Conservation (phyloP, 2,329 filamentous ascomycete genomes). For the Trichoderma breve region DNA sequence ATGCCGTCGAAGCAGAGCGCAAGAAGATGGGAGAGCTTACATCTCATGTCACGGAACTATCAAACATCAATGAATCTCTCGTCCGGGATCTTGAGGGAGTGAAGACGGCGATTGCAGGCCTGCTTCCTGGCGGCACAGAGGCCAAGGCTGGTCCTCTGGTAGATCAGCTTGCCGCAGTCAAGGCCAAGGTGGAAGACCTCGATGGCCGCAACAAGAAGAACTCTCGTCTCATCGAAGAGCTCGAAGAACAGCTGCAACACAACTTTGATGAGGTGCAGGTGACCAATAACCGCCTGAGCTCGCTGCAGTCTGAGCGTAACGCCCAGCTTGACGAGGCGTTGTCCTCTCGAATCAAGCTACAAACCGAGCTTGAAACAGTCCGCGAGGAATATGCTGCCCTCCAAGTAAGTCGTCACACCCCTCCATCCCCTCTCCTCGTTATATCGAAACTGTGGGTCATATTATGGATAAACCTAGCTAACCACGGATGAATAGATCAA, state of each 20-base stretch:
- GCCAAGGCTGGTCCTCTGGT: slow-evolving; percentile 47
- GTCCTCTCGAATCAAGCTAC: slow-evolving; percentile 58
- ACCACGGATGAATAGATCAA: slow-evolving; percentile 49
- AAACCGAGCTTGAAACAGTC: slow-evolving; percentile 66
- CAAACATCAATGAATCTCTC: slow-evolving; percentile 56
- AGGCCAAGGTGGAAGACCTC: slow-evolving; percentile 62
- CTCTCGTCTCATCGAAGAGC: slow-evolving; percentile 85
- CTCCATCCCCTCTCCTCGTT: background rate
- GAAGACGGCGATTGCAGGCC: slow-evolving; percentile 51
- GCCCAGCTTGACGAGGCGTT: slow-evolving; percentile 77
- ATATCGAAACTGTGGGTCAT: background rate
- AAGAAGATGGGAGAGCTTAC: slow-evolving; percentile 58
- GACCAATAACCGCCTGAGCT: slow-evolving; percentile 81
- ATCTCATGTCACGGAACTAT: slow-evolving; percentile 53
- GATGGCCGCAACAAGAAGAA: slow-evolving; percentile 81
- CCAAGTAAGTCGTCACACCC: slow-evolving; percentile 58
- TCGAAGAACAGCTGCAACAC: slow-evolving; percentile 92
- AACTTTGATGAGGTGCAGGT: slow-evolving; percentile 93
- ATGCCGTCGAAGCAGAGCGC: slow-evolving; percentile 58
- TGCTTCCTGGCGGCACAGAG: slow-evolving; percentile 43
- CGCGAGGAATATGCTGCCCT: slow-evolving; percentile 71
- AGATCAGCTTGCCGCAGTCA: slow-evolving; percentile 60
- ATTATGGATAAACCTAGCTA: slow-evolving; percentile 23
- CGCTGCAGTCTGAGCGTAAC: slow-evolving; percentile 71
- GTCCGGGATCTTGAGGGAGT: slow-evolving; percentile 62